These are phyloP conservation scores for Urochloa ruziziensis DNA, from an alignment of 176 grass and related monocot species.

Conservation along the genomic window DNA sequence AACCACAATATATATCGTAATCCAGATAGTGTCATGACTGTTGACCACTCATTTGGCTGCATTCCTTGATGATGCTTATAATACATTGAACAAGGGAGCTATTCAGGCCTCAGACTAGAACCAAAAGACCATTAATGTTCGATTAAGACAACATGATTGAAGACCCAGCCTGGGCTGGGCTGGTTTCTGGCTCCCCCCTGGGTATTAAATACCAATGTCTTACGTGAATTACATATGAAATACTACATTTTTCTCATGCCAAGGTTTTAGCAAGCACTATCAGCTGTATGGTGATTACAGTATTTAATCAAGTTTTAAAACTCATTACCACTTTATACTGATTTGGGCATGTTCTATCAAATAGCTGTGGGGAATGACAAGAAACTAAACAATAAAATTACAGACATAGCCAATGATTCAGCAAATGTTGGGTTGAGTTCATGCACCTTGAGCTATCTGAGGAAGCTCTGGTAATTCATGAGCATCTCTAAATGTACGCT, in stretches of 20 bases:
- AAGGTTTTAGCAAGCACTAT: not conserved
- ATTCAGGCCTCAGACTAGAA: not conserved
- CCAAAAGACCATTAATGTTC: not conserved
- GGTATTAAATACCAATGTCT: not conserved
- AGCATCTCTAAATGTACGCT: conserved; percentile 31
- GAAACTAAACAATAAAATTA: not conserved
- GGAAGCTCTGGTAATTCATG: conserved; percentile 13
- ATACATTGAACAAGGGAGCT: not conserved
- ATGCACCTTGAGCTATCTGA: conserved; percentile 47
- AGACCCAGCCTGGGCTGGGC: not conserved
- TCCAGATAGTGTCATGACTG: not conserved
- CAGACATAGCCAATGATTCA: not conserved
- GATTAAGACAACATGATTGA: not conserved
- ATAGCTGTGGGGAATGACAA: not conserved
- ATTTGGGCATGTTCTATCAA: conserved; percentile 1
- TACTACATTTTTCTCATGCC: not conserved
- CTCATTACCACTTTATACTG: not conserved
- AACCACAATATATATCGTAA: conserved; percentile 5
- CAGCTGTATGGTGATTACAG: not conserved
- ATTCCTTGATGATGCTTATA: not conserved
- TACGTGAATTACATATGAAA: not conserved
- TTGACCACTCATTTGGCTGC: not conserved
- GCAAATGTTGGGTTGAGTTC: conserved; percentile 4
- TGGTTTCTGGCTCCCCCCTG: not conserved
- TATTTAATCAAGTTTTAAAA: conserved; percentile 1